phyloP scores from a whole-genome alignment of 106 monocot species.

The Dendrobium nobile region DNA sequence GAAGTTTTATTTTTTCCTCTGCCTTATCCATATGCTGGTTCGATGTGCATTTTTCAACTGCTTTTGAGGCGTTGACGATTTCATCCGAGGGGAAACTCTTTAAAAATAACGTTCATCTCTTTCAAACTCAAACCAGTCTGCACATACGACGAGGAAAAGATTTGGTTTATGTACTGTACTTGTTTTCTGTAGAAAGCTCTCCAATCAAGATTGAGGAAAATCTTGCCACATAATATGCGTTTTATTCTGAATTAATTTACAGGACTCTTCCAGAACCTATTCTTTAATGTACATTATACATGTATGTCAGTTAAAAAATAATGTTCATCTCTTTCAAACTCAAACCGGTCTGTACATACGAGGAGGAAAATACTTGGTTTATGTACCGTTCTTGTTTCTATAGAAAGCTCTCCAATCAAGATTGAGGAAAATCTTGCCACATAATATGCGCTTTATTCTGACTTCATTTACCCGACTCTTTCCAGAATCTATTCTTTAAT shows the following conservation, averaged over 20 bases:
- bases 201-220: not conserved
- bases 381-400: not conserved
- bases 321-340: not conserved
- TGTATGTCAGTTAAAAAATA: not conserved
- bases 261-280: not conserved
- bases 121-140: not conserved
- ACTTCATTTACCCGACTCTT: not conserved
- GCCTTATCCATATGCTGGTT: too few relatives aligned
- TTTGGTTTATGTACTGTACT: not conserved
- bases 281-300: not conserved
- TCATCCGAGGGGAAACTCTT: too few relatives aligned
- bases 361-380: not conserved
- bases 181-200: not conserved
- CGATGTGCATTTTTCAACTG: too few relatives aligned
- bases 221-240: not conserved
- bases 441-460: not conserved
- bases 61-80: too few relatives aligned
- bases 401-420: not conserved
- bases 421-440: not conserved
- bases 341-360: not conserved
- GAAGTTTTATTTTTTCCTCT: too few relatives aligned
- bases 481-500: not conserved
- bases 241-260: not conserved
- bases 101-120: too few relatives aligned
- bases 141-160: not conserved